Conservation (phyloP, 2,329 filamentous ascomycete species). For the Aspergillus sclerotialis region DNA sequence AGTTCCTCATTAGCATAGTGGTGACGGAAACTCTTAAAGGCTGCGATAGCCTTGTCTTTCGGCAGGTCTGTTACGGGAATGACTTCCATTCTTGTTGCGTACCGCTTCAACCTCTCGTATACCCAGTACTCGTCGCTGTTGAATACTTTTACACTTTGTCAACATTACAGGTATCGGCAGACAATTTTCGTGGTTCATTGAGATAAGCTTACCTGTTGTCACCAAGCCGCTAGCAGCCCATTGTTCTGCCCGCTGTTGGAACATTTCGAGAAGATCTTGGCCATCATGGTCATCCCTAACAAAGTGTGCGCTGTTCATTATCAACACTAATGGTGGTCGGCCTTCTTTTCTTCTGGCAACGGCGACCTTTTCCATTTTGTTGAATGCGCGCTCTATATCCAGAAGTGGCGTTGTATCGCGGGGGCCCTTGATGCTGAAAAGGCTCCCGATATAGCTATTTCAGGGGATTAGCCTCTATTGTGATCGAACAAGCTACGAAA, state of each 20-base stretch:
- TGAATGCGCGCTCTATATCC: constrained; percentile 93
- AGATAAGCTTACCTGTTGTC: constrained; percentile 51
- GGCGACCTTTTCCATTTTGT: constrained; percentile 96
- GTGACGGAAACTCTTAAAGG: constrained; percentile 70
- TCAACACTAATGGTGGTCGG: constrained; percentile 72
- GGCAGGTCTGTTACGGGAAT: constrained; percentile 77
- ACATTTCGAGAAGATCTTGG: constrained; percentile 84
- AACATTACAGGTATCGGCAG: constrained; percentile 1
- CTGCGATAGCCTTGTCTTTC: constrained; percentile 68
- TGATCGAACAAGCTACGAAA: background rate
- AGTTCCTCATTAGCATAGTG: constrained; percentile 64
- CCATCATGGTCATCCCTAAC: constrained; percentile 88
- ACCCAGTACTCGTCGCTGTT: constrained; percentile 99
- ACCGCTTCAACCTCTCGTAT: constrained; percentile 86
- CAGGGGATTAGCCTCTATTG: constrained; percentile 1
- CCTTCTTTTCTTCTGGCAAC: constrained; percentile 54
- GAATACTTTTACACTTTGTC: constrained; percentile 56
- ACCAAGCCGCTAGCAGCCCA: constrained; percentile 91
- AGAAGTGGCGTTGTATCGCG: constrained; percentile 85
- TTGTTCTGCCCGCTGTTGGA: constrained; percentile 91
- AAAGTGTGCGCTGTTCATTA: constrained; percentile 90
- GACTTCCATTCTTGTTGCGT: constrained; percentile 91
- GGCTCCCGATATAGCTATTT: constrained; percentile 64
- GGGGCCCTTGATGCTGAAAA: constrained; percentile 90
- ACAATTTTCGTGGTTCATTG: background rate